Evolutionary conservation across 139 green algal genomes (phyloP), one percentile per base, ranked within the genome.

Genomic region (Edaphochlamys debaryana): DNA sequence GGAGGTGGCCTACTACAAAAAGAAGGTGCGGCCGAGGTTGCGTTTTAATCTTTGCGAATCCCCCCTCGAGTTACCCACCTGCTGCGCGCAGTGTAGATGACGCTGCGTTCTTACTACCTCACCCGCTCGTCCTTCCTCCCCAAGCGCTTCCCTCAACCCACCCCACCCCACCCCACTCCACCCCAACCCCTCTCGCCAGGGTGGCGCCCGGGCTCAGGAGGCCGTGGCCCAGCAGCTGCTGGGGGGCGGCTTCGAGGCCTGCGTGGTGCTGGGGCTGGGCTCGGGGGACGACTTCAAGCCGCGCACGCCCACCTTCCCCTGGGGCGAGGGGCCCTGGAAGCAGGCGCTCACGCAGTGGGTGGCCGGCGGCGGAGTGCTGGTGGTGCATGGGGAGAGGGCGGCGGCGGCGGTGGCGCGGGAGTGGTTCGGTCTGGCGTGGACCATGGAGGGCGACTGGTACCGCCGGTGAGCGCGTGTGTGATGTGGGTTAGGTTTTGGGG

Each of bases 391-490:
- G 22, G 76, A 79, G 71, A 60, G 60, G 4, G 76, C 76, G 76
- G 60, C 63, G 23, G 76, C 76, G 62, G 76, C 76, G 23, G 62
- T 62, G 76, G 40, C 34, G 76, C 41, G 58, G 25, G 63, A 62
- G 22, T 82, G 42, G 41, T 82, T 82, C 40, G 76, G 76, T 4
- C 41, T 74, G 60, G 2, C 22, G 17, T 82, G 76, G 76, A 30
- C 29, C 32, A 82, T 82, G 76, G 76, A 82, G 58, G 58, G 76
- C 5, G 60, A 63, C 41, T 48, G 38, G 30, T 82, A 82, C 58
- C n/a, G 60, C 13, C 29, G 71, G 71, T 79, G 42, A 1, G 69
- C 15, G 7, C 17, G 15, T 27, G 52, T 20, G 52, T 15, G 25
- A 4, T 29, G 52, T 62, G 17, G 52, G 13, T 25, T 15, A 20